Evolutionary conservation across 495 filamentous ascomycete species (phyloP).

Genomic region (Penicillium crystallinum): DNA sequence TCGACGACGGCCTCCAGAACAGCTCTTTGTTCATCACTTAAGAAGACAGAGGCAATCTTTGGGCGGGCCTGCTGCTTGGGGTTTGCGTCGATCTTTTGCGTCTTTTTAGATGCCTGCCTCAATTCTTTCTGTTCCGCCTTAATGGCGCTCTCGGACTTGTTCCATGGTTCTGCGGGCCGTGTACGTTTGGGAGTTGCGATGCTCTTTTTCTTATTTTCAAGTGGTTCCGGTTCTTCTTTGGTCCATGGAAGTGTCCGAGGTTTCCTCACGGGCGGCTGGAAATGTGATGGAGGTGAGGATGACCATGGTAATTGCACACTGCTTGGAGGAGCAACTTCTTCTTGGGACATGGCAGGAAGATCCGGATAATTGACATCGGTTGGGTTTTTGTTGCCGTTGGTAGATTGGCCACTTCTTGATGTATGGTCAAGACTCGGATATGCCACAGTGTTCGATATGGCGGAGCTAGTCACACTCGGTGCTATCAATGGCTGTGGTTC

Average conservation of each 20-base stretch:
- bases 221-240: constrained; percentile 29
- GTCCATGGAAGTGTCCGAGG: constrained; percentile 55
- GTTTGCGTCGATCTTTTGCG: constrained; percentile 27
- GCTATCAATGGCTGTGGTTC: constrained; percentile 31
- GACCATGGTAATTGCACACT: constrained; percentile 58
- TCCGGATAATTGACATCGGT: constrained; percentile 39
- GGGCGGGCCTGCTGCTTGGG: constrained; percentile 16
- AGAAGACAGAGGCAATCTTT: constrained; percentile 55
- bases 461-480: constrained; percentile 11
- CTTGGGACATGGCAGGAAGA: constrained; percentile 33
- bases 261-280: constrained; percentile 36
- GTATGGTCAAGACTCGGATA: constrained; percentile 24
- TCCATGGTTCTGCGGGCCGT: constrained; percentile 61
- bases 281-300: constrained; percentile 53
- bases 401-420: constrained; percentile 2
- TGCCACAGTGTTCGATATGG: constrained; percentile 14
- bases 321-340: constrained; percentile 38
- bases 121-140: constrained; percentile 78
- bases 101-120: constrained; percentile 55
- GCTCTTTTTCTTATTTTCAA: constrained; percentile 20
- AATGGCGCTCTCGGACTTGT: constrained; percentile 72
- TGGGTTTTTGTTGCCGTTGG: constrained; percentile 5
- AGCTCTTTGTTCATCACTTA: constrained; percentile 80
- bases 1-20: constrained; percentile 78
- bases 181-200: constrained; percentile 33